phyloP scores from a whole-genome alignment of 2,329 filamentous ascomycete genomes.

The Biscogniauxia marginata region DNA sequence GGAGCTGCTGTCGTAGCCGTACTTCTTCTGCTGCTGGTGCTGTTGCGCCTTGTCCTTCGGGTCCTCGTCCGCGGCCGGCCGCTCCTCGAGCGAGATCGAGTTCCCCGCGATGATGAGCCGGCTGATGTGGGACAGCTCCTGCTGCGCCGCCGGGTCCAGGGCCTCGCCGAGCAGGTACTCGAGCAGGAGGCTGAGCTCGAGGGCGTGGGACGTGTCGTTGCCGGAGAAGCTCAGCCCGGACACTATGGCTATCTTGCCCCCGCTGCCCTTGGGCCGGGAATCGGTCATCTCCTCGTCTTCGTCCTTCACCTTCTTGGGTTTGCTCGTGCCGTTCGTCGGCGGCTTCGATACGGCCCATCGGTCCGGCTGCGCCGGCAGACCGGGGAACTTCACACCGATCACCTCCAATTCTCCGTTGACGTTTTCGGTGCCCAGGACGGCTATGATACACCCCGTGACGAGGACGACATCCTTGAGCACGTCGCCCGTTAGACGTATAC shows the following conservation, averaged over 20 bases:
- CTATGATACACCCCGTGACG: conserved; percentile 90
- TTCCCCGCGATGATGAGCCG: conserved; percentile 90
- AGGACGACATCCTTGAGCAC: conserved; percentile 67
- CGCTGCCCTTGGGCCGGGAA: conserved; percentile 29
- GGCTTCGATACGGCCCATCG: conserved; percentile 73
- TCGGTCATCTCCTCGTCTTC: conserved; percentile 60
- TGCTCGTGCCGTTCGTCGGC: conserved; percentile 28
- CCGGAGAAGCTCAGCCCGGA: conserved; percentile 86
- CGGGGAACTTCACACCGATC: conserved; percentile 83
- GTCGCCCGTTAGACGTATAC: conserved; percentile 74
- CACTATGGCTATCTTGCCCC: conserved; percentile 73
- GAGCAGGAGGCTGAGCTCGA: conserved; percentile 73
- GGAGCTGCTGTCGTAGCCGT: conserved; percentile 85
- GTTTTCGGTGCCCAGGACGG: conserved; percentile 94
- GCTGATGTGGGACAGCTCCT: conserved; percentile 65
- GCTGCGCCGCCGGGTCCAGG: conserved; percentile 58
- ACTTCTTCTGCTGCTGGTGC: conserved; percentile 63
- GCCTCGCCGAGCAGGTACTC: conserved; percentile 89
- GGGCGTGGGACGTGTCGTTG: conserved; percentile 65
- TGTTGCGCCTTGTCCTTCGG: conserved; percentile 43
- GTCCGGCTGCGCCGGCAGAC: conserved; percentile 76
- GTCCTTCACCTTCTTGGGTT: conserved; percentile 35
- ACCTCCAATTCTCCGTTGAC: conserved; percentile 89
- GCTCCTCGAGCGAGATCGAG: conserved; percentile 58
- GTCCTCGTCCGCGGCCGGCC: conserved; percentile 37